Evolutionary conservation across 1,139 yeast genomes (phyloP), one percentile per base, ranked within the genome.

Genomic region (Hemisphaericaspora subhashii): DNA sequence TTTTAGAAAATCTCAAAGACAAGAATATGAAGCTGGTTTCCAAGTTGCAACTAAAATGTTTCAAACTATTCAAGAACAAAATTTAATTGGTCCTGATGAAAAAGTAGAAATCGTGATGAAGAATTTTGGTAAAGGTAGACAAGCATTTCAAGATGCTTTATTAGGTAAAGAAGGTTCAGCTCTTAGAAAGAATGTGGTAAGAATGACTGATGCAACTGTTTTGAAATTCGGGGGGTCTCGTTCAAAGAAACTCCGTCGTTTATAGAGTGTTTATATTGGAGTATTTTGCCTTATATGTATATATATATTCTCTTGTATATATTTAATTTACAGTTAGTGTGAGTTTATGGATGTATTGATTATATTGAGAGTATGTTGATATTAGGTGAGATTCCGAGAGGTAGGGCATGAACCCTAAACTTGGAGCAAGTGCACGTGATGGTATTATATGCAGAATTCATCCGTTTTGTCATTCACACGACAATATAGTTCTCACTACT

Each of bases 1-100:
- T 5, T 85, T 84, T 62, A 76, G 86, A 55, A 83, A 84, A 56
- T 78, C 86, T 8, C 86, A 84, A 42, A 77, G 96, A 64, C 87
- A 95, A 39, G 96, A 89, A 60, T 87, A 87, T 57, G 98, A 90
- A 64, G 97, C 96, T 1, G 86, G 85, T n/a, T 89, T 85, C 70
- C 96, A 89, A 58, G 86, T 92, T 10, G 72, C 89, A 16, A 69
- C 89, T 7, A 77, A 79, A 48, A 73, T 86, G 69, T 88, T 90
- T 63, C 76, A 82, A 47, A 62, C 75, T 46, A 86, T 90, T 54
- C 79, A 81, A 54, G 83, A 80, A 47, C 72, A 72, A 47, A 76
- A 74, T 32, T 66, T 74, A 45, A 62, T 81, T 39, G 66, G 65
- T 2, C 68, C 73, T 6, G 72, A 72, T 48, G 78, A 77, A 50